Percentiles rank a stretch among this genome's conserved stretches.
Evolutionary conservation across 2,329 filamentous ascomycete genomes (phyloP).

Genomic region (Pseudogymnoascus sp.): DNA sequence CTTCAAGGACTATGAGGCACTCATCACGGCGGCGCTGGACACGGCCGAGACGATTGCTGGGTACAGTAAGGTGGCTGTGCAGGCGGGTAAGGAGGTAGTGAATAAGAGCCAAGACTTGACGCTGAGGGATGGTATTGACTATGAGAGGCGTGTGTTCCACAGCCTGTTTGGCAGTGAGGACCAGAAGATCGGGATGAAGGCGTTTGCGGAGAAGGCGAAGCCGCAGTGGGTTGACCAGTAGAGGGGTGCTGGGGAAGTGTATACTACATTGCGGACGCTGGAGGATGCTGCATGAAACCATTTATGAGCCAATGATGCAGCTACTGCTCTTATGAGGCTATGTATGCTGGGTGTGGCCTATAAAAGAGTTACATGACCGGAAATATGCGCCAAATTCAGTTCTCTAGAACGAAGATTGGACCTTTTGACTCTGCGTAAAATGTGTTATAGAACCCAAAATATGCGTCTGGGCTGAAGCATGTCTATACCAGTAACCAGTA

Average conservation of each 20-base stretch:
- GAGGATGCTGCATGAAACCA: neutral
- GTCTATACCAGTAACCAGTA: too few species aligned
- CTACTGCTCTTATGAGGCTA: neutral
- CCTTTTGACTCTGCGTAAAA: too few species aligned
- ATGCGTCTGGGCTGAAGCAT: too few species aligned
- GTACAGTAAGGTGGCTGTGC: slow-evolving; percentile 77
- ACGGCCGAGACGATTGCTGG: slow-evolving; percentile 85
- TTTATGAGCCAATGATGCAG: neutral
- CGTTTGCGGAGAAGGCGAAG: slow-evolving; percentile 93
- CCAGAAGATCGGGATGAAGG: slow-evolving; percentile 95
- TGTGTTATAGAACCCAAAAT: too few species aligned
- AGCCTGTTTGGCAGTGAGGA: slow-evolving; percentile 86
- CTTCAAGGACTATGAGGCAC: slow-evolving; percentile 70
- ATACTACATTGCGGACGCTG: neutral
- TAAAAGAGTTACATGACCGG: neutral
- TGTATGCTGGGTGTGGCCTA: neutral
- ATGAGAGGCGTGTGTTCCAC: slow-evolving; percentile 89
- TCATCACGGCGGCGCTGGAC: slow-evolving; percentile 71
- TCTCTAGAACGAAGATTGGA: neutral
- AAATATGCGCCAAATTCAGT: neutral
- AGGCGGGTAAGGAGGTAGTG: slow-evolving; percentile 94
- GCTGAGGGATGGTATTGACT: slow-evolving; percentile 86
- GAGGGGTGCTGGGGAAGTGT: neutral
- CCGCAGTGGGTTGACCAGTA: slow-evolving; percentile 80
- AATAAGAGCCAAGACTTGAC: slow-evolving; percentile 95